Evolutionary conservation across 129 eudicot genomes (phyloP), one percentile per base, ranked within the genome.

Genomic region (Tagetes erecta): DNA sequence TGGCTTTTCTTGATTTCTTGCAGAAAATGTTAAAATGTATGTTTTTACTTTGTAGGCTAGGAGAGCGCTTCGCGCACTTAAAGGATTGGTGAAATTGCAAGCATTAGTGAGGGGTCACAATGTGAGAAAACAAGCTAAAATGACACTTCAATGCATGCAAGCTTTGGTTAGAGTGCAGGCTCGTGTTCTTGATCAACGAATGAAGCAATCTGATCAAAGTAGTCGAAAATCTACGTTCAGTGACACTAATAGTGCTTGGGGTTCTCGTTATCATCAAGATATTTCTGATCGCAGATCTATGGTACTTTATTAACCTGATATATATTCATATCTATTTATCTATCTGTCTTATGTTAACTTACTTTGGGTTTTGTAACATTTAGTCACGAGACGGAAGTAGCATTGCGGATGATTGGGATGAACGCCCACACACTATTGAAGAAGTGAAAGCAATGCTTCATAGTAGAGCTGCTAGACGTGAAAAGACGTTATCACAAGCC

Each of bases 71-170:
- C 84, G 88, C 45, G 96, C 96, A 33, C 76, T 89, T 11, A 89
- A 85, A 83, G 96, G 96, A 40, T 84, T 89, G 34, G 96, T 89
- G 4, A 89, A 89, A 70, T 39, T 89, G 88, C 96, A 89, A 85
- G 96, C 96, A n/a, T 58, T 89, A 65, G 92, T 89, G 66, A 87
- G 96, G 79, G 96, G 96, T 46, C 92, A 87, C 77, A 87, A 87
- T 78, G 96, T 89, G 66, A 74, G 96, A 56, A 89, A 89, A 73
- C 96, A 89, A 83, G 90, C 96, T 14, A 89, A 87, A 77, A 87
- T 83, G 92, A 89, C 96, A 27, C 88, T 89, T 27, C 88, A 82
- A 64, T 89, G 96, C 80, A 89, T 89, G 96, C 96, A 89, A 83
- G 92, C 96, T 76, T 82, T 89, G 53, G 89, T 89, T 30, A 76